Evolutionary conservation across 2,329 filamentous ascomycete species (phyloP), one percentile per base, ranked within the genome.

Genomic region (Lecanicillium sp.): DNA sequence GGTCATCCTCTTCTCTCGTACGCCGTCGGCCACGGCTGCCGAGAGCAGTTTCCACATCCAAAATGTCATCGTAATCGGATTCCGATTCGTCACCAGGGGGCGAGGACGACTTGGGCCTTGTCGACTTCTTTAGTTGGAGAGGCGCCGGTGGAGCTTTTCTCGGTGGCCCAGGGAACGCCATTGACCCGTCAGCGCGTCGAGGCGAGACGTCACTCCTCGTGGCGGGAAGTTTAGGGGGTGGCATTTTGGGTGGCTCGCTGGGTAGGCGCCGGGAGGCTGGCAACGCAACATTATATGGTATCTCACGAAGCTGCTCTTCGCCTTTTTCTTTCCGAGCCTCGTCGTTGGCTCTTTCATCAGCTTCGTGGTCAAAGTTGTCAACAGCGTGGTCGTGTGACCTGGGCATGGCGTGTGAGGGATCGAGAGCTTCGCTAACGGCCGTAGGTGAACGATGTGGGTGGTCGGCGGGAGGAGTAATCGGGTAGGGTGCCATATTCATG

Each of bases 71-170:
- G 49, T 89, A 92, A 46, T 94, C 88, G 0, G 85, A 89, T 43
- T 86, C 85, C 0, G 81, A 80, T 27, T 78, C 74, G 2, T 75
- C 71, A 11, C 80, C 78, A 4, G 48, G 41, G 1, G 49, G 43
- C 13, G 48, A 40, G 9, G 48, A 46, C 8, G 52, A 29, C 11
- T 51, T 46, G 2, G 40, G 47, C 20, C 50, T 45, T 29, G 42
- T 38, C 15, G 53, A 50, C 16, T 58, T 49, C 16, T 51, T 50
- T 17, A 96, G 69, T 53, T 89, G 81, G 38, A 96, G 61, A 2
- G 90, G 89, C 11, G 87, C 85, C 33, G 90, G 90, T 3, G 89
- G 88, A 5, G 82, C 77, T 58, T 94, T 95, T 43, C 89, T 76
- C 35, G 76, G 79, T 2, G 78, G 72, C 3, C 73, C 70, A 13